Evolutionary conservation across 345 rosid species (phyloP), one percentile per base, ranked within the genome.

Genomic region (Combretum micranthum): DNA sequence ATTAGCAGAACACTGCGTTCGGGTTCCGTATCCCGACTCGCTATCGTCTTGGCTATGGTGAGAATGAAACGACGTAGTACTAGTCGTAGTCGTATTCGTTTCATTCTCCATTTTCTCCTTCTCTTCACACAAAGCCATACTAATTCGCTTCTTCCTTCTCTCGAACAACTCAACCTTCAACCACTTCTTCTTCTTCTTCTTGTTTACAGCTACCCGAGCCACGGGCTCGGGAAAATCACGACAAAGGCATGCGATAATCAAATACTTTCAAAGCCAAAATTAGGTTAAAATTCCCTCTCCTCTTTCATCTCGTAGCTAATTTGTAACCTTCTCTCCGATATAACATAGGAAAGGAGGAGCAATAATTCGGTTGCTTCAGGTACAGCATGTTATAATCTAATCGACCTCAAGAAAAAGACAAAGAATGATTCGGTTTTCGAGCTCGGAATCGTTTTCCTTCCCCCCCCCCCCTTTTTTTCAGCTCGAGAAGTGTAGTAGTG

Each of bases 181-280:
- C 42, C 65, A 68, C 65, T 72, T 75, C 77, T 79, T 71, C n/a
- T n/a, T n/a, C 39, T 32, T 32, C 7, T n/a, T n/a, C 39, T 32
- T 32, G 1, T 32, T 32, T 32, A 32, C 6, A 32, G 7, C n/a
- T 65, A 79, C 89, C 89, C 84, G 85, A 83, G 83, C 87, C 82
- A 37, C 80, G 18, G 78, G 87, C 89, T 81, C 90, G 70, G 86
- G 89, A 85, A 79, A 74, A 53, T 64, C 55, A 63, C 64, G 73
- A 67, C 67, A 69, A 64, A 63, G 52, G 69, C 89, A 83, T 86
- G 76, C 89, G 79, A 70, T 53, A 45, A 53, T 16, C 51, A 37
- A 19, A 44, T 25, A 48, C 50, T 45, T 52, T 20, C 6, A 46
- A 37, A 20, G 14, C 55, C 16, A 37, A n/a, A n/a, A n/a, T 42